Conservation (phyloP, 2,329 filamentous ascomycete species). For the Lasiodiplodia gonubiensis region DNA sequence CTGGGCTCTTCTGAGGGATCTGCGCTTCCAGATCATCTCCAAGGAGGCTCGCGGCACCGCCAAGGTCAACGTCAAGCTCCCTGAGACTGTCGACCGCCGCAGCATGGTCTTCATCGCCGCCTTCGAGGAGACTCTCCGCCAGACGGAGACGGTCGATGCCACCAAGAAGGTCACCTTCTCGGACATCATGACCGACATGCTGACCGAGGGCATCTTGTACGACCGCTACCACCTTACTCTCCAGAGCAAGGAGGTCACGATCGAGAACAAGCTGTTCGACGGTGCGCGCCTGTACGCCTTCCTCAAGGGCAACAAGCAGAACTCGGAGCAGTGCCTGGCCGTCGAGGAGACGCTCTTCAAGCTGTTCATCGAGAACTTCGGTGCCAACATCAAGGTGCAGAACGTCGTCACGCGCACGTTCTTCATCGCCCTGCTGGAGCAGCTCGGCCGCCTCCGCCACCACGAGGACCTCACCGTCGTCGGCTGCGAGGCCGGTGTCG, state of each 20-base stretch:
- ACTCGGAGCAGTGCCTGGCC: conserved; percentile 20
- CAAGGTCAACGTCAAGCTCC: conserved; percentile 38
- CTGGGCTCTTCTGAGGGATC: conserved; percentile 37
- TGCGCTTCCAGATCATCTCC: conserved; percentile 58
- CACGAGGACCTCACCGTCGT: conserved; percentile 26
- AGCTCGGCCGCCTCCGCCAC: conserved; percentile 17
- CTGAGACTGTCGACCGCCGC: conserved; percentile 39
- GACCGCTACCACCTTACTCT: conserved; percentile 40
- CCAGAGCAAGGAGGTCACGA: conserved; percentile 43
- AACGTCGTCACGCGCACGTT: conserved; percentile 23
- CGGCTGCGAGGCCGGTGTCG: conserved; percentile 20
- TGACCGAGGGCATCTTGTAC: conserved; percentile 44
- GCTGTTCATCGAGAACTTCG: conserved; percentile 26
- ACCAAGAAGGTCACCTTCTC: conserved; percentile 40
- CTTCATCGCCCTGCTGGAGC: conserved; percentile 28
- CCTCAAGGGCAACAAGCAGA: conserved; percentile 25
- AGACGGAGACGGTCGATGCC: conserved; percentile 41
- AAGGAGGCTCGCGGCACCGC: conserved; percentile 39
- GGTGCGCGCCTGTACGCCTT: conserved; percentile 42
- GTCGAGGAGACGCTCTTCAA: conserved; percentile 25
- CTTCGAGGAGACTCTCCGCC: conserved; percentile 51
- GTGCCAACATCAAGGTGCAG: conserved; percentile 26
- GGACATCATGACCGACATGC: conserved; percentile 52
- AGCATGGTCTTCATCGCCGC: conserved; percentile 52
- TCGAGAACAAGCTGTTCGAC: conserved; percentile 43